Base-by-base conservation (phyloP, 1,284 basidiomycete genomes). In the Microbotryomycetes sp. region DNA sequence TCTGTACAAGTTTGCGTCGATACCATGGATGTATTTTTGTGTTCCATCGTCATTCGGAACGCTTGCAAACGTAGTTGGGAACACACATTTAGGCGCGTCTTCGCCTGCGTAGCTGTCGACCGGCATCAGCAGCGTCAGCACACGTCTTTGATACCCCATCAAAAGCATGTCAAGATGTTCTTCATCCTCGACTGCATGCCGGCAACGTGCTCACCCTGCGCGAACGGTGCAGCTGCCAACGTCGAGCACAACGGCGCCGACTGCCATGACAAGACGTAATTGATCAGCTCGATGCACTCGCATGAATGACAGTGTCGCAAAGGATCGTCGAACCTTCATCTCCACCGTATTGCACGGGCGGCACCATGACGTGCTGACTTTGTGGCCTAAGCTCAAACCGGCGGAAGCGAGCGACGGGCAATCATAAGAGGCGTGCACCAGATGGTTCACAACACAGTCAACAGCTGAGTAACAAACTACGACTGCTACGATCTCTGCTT, bases 181-280 rank as follows among this genome's bases (percentile, higher is more conserved):
- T 30, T 19, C 12, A 31, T n/a, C 3, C 12, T 7, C 47, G 9
- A 14, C 19, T 14, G 52, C 2, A 12, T 7, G n/a, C 1, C 29
- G 3, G 22, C 15, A 29, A 51, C 51, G n/a, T 31, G 59, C 72
- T 70, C 67, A 77, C 65, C 96, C 96, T 25, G 90, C 92, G 73
- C 94, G 86, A 62, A 92, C 80, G 22, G 90, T 87, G 52, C 89
- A 88, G 45, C 89, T 82, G 52, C 96, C 96, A 73, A 97, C 88
- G 79, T 98, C 96, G 58, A 98, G 79, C 45, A 98, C 96, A 59
- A 98, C 80, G 25, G 94, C 96, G 54, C 92, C 89, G 51, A 98
- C 92, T 79, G 93, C 91, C 75, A 92, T 90, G 90, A 46, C 49
- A 59, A 52, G 55, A 47, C 42, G n/a, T n/a, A n/a, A n/a, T n/a